Evolutionary conservation across 306 rosid species (phyloP).

Genomic region (Dryas alaskensis): DNA sequence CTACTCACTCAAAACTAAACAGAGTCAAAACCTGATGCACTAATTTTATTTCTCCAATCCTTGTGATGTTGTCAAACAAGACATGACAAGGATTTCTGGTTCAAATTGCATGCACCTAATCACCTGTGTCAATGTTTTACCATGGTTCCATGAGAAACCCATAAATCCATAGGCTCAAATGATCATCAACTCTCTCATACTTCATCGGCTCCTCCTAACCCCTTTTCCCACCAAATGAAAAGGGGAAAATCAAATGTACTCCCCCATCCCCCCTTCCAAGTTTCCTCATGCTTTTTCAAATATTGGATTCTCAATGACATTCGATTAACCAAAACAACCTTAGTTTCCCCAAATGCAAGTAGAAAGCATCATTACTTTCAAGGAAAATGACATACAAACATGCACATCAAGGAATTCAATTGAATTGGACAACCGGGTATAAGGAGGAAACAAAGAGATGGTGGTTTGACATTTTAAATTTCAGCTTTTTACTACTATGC

Average conservation of each 20-base stretch:
- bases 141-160: background rate
- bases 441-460: background rate
- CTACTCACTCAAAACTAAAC: slow-evolving; percentile 5
- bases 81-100: background rate
- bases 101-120: background rate
- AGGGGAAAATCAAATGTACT: background rate
- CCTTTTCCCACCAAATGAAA: background rate
- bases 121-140: background rate
- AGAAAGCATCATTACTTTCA: background rate
- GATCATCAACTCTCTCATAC: background rate
- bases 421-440: background rate
- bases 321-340: background rate
- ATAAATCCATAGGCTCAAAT: background rate
- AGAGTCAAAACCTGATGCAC: background rate
- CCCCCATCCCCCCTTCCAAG: background rate
- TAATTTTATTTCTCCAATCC: background rate
- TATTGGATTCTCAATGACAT: background rate
- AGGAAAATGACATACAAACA: background rate
- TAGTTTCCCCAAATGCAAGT: background rate
- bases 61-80: background rate
- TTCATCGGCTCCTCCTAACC: background rate
- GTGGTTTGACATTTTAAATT: background rate
- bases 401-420: background rate
- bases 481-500: background rate
- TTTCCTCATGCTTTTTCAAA: background rate